A percentile compares a stretch with the other conserved stretches of the same genome.
These are phyloP conservation scores for Trametes villosa DNA, from an alignment of 768 basidiomycete species.

Conservation along the genomic window DNA sequence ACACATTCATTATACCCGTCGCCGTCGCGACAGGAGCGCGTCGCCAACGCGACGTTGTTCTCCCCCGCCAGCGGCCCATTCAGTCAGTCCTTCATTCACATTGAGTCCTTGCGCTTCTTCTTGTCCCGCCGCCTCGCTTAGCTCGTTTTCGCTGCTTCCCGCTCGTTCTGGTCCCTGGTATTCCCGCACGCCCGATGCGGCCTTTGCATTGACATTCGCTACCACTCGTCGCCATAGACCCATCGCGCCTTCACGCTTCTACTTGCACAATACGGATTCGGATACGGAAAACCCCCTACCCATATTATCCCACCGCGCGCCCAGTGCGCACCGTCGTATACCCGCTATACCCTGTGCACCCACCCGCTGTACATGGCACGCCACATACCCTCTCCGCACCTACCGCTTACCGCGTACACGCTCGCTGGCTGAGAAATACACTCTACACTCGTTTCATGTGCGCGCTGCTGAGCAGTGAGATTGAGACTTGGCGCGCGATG, in stretches of 20 bases:
- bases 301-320: not conserved
- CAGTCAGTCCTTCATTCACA: too few relatives aligned
- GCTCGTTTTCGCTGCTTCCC: not conserved
- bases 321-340: not conserved
- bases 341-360: slow-evolving; percentile 5
- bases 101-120: too few relatives aligned
- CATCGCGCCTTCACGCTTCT: not conserved
- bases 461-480: not conserved
- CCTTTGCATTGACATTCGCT: too few relatives aligned
- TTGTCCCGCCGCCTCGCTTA: too few relatives aligned
- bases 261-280: too few relatives aligned
- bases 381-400: slow-evolving; percentile 1
- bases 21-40: too few relatives aligned
- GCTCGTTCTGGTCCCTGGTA: not conserved
- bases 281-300: too few relatives aligned
- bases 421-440: not conserved
- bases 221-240: not conserved
- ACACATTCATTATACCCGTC: not conserved
- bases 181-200: too few relatives aligned
- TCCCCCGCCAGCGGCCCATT: too few relatives aligned
- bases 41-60: too few relatives aligned
- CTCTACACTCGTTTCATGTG: not conserved
- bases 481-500: not conserved
- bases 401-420: too few relatives aligned
- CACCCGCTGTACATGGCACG: not conserved